A percentile compares a stretch with the other conserved stretches of the same genome.
These are phyloP conservation scores for Aureobasidium namibiae DNA, from an alignment of 2,329 filamentous ascomycete species.

Conservation along the genomic window DNA sequence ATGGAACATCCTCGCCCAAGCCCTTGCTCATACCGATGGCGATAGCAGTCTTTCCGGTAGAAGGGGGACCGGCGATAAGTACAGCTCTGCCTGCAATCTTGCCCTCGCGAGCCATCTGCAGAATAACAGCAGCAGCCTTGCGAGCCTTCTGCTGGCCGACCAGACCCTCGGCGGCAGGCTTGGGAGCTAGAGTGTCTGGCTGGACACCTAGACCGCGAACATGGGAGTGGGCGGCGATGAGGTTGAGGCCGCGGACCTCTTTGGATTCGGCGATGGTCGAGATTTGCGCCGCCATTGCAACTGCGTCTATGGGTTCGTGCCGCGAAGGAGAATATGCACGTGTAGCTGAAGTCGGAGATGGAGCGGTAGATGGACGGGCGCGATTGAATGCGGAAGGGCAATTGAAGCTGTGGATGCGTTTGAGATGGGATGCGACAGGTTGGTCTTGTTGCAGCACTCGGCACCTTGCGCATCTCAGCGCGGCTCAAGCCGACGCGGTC, in stretches of 20 bases:
- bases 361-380: not conserved
- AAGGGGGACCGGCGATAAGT: slow-evolving; percentile 88
- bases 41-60: slow-evolving; percentile 96
- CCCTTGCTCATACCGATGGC: slow-evolving; percentile 99
- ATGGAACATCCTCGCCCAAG: slow-evolving; percentile 86
- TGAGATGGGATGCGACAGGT: not conserved
- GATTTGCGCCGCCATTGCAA: slow-evolving; percentile 34
- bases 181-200: slow-evolving; percentile 79
- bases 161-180: slow-evolving; percentile 77
- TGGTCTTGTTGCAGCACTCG: not conserved
- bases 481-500: not conserved
- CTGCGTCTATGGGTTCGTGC: not conserved
- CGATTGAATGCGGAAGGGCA: not conserved
- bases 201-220: slow-evolving; percentile 94
- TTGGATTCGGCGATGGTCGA: slow-evolving; percentile 89
- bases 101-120: slow-evolving; percentile 98
- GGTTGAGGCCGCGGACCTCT: slow-evolving; percentile 90
- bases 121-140: slow-evolving; percentile 89
- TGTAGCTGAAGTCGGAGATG: not conserved
- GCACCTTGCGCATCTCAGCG: not conserved
- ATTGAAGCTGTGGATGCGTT: not conserved
- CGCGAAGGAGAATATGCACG: not conserved
- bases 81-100: slow-evolving; percentile 96
- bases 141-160: slow-evolving; percentile 95
- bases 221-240: slow-evolving; percentile 97